Evolutionary conservation across 306 rosid species (phyloP).

Genomic region (Prunus padus): DNA sequence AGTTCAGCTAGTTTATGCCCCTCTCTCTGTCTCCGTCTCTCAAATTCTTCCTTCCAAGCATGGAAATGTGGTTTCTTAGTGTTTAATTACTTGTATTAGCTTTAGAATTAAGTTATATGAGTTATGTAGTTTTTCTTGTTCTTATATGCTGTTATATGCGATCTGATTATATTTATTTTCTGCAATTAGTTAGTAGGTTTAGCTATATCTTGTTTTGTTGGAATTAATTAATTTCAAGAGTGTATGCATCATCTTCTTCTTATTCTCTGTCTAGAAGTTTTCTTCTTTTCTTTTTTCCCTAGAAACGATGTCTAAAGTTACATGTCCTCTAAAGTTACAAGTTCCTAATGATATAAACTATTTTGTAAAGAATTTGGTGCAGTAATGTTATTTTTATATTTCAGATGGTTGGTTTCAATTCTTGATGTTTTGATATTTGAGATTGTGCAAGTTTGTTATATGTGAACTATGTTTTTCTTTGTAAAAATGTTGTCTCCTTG

Average conservation of each 20-base stretch:
- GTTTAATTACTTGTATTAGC: neutral
- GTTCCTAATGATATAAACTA: constrained; percentile 13
- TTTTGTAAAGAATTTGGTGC: constrained; percentile 7
- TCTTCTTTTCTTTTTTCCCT: too few relatives aligned
- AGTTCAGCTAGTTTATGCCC: neutral
- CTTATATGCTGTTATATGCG: neutral
- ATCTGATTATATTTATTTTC: too few relatives aligned
- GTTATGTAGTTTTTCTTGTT: neutral
- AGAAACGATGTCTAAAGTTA: too few relatives aligned
- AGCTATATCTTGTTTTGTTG: too few relatives aligned
- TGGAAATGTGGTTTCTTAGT: too few relatives aligned
- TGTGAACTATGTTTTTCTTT: constrained; percentile 20
- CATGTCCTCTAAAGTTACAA: too few relatives aligned
- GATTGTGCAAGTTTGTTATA: constrained; percentile 80
- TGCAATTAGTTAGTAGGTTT: neutral
- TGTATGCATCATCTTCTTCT: too few relatives aligned
- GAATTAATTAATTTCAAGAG: too few relatives aligned
- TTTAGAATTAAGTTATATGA: neutral
- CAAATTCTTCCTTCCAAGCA: too few relatives aligned
- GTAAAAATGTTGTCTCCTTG: constrained; percentile 3
- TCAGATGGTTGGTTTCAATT: constrained; percentile 16
- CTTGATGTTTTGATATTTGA: constrained; percentile 39
- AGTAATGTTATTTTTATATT: constrained; percentile 10
- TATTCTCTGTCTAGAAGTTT: too few relatives aligned
- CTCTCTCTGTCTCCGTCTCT: neutral